These are phyloP conservation scores for Piper betle DNA, from an alignment of 164 flowering plant species.

Conservation along the genomic window DNA sequence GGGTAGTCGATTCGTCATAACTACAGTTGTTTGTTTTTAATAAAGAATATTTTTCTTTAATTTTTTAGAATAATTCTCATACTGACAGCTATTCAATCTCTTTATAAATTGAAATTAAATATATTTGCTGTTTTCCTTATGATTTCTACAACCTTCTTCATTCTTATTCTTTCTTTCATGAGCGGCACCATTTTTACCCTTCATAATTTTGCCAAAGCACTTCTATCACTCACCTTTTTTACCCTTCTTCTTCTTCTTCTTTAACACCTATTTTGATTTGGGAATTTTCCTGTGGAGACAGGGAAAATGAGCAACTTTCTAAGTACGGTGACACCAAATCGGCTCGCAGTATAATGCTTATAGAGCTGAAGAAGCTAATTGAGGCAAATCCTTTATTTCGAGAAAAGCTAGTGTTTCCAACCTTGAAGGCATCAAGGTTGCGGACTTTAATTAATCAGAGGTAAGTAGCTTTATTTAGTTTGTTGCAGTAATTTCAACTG, in stretches of 20 bases:
- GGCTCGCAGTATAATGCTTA: slow-evolving; percentile 79
- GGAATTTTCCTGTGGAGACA: slow-evolving; percentile 12
- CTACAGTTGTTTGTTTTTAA: too few relatives aligned
- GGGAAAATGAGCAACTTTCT: slow-evolving; percentile 93
- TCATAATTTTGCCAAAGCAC: too few relatives aligned
- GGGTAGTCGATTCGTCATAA: too few relatives aligned
- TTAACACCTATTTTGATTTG: not conserved
- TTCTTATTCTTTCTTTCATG: too few relatives aligned
- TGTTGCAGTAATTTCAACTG: not conserved
- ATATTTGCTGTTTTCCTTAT: too few relatives aligned
- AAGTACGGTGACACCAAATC: slow-evolving; percentile 91
- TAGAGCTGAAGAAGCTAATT: slow-evolving; percentile 72
- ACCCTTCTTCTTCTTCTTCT: not conserved
- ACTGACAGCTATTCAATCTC: too few relatives aligned
- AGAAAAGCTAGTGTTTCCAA: slow-evolving; percentile 73
- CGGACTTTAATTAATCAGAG: slow-evolving; percentile 85
- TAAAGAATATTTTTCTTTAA: too few relatives aligned
- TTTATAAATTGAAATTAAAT: too few relatives aligned
- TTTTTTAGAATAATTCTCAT: too few relatives aligned
- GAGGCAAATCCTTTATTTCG: slow-evolving; percentile 91
- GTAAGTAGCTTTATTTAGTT: slow-evolving; percentile 16
- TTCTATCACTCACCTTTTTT: not conserved
- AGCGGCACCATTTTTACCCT: too few relatives aligned
- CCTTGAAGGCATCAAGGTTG: slow-evolving; percentile 61
- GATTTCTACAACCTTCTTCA: too few relatives aligned